Percentiles rank a stretch among this genome's conserved stretches.
These are phyloP conservation scores for Talaromyces marneffei DNA, from an alignment of 2,329 filamentous ascomycete genomes.

Conservation along the genomic window DNA sequence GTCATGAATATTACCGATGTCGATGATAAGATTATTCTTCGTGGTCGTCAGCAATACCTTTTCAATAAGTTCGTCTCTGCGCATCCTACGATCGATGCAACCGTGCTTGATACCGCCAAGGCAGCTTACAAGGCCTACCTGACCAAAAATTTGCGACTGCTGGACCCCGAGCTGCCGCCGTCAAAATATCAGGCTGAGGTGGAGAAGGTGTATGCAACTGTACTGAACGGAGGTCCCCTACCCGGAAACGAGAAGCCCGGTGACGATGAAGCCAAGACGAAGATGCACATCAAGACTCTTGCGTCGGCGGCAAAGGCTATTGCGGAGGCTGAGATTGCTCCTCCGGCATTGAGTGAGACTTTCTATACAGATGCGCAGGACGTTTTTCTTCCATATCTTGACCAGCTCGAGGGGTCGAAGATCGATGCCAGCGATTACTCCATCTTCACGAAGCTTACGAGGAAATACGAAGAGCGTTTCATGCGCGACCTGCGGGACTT, in stretches of 20 bases:
- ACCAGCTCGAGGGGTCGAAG: slow-evolving; percentile 53
- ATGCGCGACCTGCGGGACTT: slow-evolving; percentile 79
- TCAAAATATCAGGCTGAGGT: slow-evolving; percentile 45
- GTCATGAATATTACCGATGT: slow-evolving; percentile 92
- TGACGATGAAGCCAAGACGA: slow-evolving; percentile 78
- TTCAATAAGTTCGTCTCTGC: slow-evolving; percentile 61
- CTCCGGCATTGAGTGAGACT: slow-evolving; percentile 30
- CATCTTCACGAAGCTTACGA: slow-evolving; percentile 84
- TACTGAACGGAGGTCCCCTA: slow-evolving; percentile 52
- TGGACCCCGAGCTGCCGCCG: slow-evolving; percentile 42
- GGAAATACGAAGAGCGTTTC: slow-evolving; percentile 81
- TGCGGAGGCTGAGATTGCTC: slow-evolving; percentile 24
- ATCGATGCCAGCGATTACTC: slow-evolving; percentile 57
- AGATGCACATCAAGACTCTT: slow-evolving; percentile 74
- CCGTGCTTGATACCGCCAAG: slow-evolving; percentile 46
- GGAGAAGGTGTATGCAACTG: slow-evolving; percentile 48
- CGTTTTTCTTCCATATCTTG: slow-evolving; percentile 76
- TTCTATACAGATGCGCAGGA: slow-evolving; percentile 59
- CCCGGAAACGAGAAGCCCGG: slow-evolving; percentile 53
- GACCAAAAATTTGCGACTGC: slow-evolving; percentile 61
- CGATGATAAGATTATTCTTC: slow-evolving; percentile 66
- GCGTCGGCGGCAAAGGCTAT: slow-evolving; percentile 50
- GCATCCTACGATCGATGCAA: slow-evolving; percentile 40
- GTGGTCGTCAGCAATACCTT: slow-evolving; percentile 70
- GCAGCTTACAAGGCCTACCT: slow-evolving; percentile 53